Evolutionary conservation across 306 rosid species (phyloP).

Genomic region (Rosa rugosa): DNA sequence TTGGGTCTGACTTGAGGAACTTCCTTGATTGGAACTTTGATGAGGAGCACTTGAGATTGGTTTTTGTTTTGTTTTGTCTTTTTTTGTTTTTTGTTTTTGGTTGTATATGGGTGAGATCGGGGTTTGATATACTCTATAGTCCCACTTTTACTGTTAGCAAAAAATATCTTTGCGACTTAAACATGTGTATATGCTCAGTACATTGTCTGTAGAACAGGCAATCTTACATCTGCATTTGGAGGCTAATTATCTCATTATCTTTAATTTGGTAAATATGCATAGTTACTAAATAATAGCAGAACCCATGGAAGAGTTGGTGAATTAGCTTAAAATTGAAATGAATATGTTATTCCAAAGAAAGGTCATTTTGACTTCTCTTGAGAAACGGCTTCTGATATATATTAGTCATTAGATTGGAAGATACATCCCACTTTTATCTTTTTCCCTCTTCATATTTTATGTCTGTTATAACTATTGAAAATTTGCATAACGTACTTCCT

Average conservation of each 20-base stretch:
- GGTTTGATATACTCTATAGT: background rate
- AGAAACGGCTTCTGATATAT: too few relatives aligned
- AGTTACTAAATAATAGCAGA: background rate
- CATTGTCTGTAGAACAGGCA: background rate
- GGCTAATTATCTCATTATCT: background rate
- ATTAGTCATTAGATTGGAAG: too few relatives aligned
- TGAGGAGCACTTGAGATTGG: background rate
- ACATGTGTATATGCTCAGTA: background rate
- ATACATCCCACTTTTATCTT: background rate
- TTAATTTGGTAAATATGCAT: background rate
- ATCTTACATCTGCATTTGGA: background rate
- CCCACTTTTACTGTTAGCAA: background rate
- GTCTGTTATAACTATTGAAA: background rate
- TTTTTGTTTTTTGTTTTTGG: background rate
- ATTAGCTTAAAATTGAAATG: too few relatives aligned
- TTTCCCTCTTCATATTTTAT: background rate
- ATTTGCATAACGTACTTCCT: background rate
- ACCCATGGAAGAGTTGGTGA: too few relatives aligned
- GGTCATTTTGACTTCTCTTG: too few relatives aligned
- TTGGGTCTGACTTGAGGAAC: too few relatives aligned
- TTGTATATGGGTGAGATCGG: background rate
- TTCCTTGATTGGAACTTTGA: conserved; percentile 7
- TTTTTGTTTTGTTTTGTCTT: background rate
- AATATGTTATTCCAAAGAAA: too few relatives aligned
- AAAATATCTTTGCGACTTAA: background rate